These are phyloP conservation scores for Yarrowia keelungensis DNA, from an alignment of 805 yeast species.

Conservation along the genomic window DNA sequence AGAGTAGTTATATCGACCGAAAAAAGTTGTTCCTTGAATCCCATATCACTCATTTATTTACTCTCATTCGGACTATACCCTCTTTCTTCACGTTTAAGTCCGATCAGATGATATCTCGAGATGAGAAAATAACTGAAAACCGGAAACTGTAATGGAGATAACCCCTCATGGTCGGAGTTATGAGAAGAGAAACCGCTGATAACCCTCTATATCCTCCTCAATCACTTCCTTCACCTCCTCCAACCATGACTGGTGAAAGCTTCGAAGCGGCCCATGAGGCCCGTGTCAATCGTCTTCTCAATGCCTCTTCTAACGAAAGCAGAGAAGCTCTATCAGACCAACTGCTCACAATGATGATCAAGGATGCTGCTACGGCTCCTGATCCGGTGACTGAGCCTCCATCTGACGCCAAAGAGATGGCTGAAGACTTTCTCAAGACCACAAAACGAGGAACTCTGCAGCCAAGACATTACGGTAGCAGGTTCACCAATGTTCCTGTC, in stretches of 20 bases:
- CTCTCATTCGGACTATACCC: too few relatives aligned
- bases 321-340: constrained; percentile 12
- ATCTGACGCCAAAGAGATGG: not conserved
- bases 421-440: not conserved
- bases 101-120: not conserved
- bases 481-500: constrained; percentile 23
- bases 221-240: not conserved
- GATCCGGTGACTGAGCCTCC: not conserved
- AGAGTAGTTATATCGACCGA: too few relatives aligned
- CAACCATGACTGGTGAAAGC: not conserved
- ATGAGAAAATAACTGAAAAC: constrained; percentile 8
- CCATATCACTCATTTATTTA: too few relatives aligned
- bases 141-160: constrained; percentile 21
- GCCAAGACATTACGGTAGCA: not conserved
- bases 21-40: too few relatives aligned
- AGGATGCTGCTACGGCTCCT: not conserved
- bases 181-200: too few relatives aligned
- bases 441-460: constrained; percentile 2
- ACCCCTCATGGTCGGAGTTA: not conserved
- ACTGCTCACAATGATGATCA: constrained; percentile 2
- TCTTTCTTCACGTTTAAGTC: not conserved
- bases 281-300: constrained; percentile 11
- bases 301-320: constrained; percentile 5
- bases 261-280: constrained; percentile 7
- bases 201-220: too few relatives aligned